Conservation (phyloP, 2,329 filamentous ascomycete genomes). For the Phialophora tarda region DNA sequence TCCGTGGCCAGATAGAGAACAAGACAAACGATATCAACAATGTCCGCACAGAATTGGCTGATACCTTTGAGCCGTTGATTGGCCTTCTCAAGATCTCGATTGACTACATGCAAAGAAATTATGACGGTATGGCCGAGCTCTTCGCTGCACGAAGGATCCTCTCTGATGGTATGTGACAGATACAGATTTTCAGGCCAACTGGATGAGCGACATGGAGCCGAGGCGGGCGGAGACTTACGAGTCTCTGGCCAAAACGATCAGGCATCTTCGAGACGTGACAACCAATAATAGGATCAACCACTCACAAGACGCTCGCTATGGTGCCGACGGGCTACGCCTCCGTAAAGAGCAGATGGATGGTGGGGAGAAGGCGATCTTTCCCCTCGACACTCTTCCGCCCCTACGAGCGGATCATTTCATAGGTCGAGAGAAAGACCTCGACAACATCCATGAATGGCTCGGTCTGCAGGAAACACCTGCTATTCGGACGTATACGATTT, state of each 20-base stretch:
- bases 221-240: constrained; percentile 11
- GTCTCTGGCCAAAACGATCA: constrained; percentile 14
- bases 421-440: constrained; percentile 37
- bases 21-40: constrained; percentile 15
- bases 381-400: constrained; percentile 6
- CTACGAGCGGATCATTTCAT: constrained; percentile 32
- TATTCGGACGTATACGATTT: constrained; percentile 40
- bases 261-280: constrained; percentile 18
- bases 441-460: constrained; percentile 36
- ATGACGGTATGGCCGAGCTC: constrained; percentile 7
- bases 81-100: constrained; percentile 12
- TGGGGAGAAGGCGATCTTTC: constrained; percentile 20
- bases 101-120: constrained; percentile 15
- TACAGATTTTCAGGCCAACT: constrained; percentile 12
- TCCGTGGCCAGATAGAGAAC: constrained; percentile 5
- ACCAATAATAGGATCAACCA: constrained; percentile 20
- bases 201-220: constrained; percentile 8
- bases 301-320: constrained; percentile 4
- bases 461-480: constrained; percentile 12
- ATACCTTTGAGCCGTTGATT: constrained; percentile 16
- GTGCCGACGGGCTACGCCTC: constrained; percentile 10
- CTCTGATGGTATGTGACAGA: background rate
- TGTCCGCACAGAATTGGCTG: constrained; percentile 19
- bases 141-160: background rate
- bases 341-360: constrained; percentile 17